These are phyloP conservation scores for Phlebiopsis flavidoalba DNA, from an alignment of 768 basidiomycete genomes.

Conservation along the genomic window DNA sequence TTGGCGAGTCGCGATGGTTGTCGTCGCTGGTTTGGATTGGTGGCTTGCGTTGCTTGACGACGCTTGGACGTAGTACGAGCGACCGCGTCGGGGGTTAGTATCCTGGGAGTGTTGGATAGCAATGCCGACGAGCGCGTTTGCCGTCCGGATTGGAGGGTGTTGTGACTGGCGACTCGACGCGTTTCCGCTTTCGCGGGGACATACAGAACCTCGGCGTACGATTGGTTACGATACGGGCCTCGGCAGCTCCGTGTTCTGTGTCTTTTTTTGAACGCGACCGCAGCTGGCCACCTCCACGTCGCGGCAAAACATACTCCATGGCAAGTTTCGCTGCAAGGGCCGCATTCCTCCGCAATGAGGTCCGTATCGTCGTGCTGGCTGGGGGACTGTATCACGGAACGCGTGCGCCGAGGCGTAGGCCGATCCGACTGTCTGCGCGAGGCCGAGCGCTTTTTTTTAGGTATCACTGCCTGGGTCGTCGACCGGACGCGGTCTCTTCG, in stretches of 20 bases:
- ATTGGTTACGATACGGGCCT: conserved; percentile 3
- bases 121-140: conserved; percentile 6
- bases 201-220: neutral
- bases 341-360: conserved; percentile 17
- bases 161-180: conserved; percentile 24
- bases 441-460: neutral
- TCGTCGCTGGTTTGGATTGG: no score
- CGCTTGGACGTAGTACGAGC: conserved; percentile 3
- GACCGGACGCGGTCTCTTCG: neutral
- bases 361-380: neutral
- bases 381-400: neutral
- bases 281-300: conserved; percentile 24
- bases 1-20: conserved; percentile 1
- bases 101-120: neutral
- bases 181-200: conserved; percentile 21
- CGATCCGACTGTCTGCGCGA: neutral
- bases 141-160: conserved; percentile 8
- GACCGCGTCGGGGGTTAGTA: conserved; percentile 9
- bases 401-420: neutral
- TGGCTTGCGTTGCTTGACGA: neutral
- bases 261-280: conserved; percentile 28
- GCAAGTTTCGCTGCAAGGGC: conserved; percentile 26
- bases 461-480: neutral
- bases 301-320: conserved; percentile 21
- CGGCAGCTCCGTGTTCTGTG: conserved; percentile 16